Base-by-base conservation (phyloP, 148 eudicot species). In the Vaccinium vitisidaea region DNA sequence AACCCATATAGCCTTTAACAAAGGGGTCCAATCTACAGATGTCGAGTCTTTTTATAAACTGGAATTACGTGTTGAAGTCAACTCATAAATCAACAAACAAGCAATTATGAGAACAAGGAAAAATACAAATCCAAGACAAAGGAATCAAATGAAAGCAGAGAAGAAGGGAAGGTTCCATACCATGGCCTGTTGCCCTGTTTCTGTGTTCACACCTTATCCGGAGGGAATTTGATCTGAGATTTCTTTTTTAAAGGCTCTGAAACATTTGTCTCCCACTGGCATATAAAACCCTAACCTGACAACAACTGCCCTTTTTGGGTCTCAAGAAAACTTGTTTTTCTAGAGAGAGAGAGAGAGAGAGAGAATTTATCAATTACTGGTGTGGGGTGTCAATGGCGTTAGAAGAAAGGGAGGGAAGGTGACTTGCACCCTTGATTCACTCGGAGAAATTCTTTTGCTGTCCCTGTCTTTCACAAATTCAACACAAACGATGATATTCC, bases 241-340 rank as follows among this genome's bases (percentile, higher is more conserved):
- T 77, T 18, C 25, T 25, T 67, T 67, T 63, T 43, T 81, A 23
- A 46, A 46, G 56, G 59, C 75, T 49, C 76, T 81, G 83, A 81
- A 81, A 65, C 83, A 25, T n/a, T 69, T 81, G 83, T 81, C 83
- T 48, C 39, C 39, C 49, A 48, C 9, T 6, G 54, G 11, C 36
- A 36, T 43, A 52, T 61, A 30, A 73, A 83, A 54, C 84, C 78
- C 84, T 73, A 83, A 36, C 48, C 52, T 54, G 59, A 81, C 83
- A 65, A 25, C 75, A 65, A 25, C 75, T 81, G 75, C 56, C 25
- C 83, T 18, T 46, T 23, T 63, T 54, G 30, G 36, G 70, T 53
- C 69, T 36, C 12, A 25, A 39, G 5, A 55, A 54, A 61, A 16
- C 39, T 79, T 13, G 27, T n/a, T 49, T 75, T 48, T 75, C 25